Evolutionary conservation across 257 asterid species (phyloP), one percentile per base, ranked within the genome.

Genomic region (Nemophila menziesii): DNA sequence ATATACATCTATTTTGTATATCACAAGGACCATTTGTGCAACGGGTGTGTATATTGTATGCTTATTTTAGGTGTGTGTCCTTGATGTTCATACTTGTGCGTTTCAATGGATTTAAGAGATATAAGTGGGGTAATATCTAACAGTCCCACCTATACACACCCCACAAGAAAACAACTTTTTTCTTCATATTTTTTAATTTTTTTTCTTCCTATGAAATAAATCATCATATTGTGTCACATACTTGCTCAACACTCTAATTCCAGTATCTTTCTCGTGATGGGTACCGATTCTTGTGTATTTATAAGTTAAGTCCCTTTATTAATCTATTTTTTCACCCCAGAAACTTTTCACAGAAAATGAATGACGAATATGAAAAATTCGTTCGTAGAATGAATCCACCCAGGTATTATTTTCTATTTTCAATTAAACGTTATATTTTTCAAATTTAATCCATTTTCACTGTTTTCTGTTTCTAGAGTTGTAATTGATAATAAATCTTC

Each of bases 361-460:
- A 79, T 63, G 98, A 84, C 63, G 97, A 83, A 48, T 87, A 87
- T 48, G 89, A 73, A 71, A 87, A 87, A 59, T 71, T 87, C 39
- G 69, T 87, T 51, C 67, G 92, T 65, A 75, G 97, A 64, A 79
- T 87, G 95, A 83, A 87, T 54, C 98, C 98, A 52, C 95, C 92
- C 9, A 77, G 92, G 92, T 73, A 73, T 51, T 5, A 22, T 11
- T 34, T 41, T 8, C 42, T 9, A 44, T 0, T 47, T 6, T 39
- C 29, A 23, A 17, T 10, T 14, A 39, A 33, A 39, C 18, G 12
- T 5, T 8, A 16, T 15, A n/a, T 44, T 50, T 34, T 36, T 51
- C 43, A 20, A 19, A 46, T 49, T 52, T 22, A 21, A 44, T 33
- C 55, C 46, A 29, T 17, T 49, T 41, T 18, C 4, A 33, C 1